Base-by-base conservation (phyloP, 2,329 filamentous ascomycete species). In the Coniella vitis region DNA sequence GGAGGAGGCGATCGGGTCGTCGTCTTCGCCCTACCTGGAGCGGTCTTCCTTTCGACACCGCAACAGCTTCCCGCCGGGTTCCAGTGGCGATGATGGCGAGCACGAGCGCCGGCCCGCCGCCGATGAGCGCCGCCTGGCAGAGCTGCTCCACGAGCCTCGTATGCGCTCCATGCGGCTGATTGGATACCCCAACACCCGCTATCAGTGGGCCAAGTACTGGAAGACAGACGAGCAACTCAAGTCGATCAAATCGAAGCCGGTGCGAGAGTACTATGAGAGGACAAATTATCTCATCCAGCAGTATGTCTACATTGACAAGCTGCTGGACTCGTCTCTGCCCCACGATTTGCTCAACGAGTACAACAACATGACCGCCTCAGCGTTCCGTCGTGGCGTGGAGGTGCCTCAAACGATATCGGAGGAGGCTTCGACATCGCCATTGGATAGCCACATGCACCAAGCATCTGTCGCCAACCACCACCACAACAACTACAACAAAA, bases 341-440 rank as follows among this genome's bases (percentile, higher is more conserved):
- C 90, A 95, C 61, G 84, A 91, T 59, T 73, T 97, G 38, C 82
- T 97, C 50, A 90, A 94, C 61, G 90, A 96, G 66, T 96, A 95
- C 65, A 83, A 83, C 55, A 72, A 84, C 55, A 71, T 81, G 43
- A 72, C 78, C 38, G 72, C 72, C 17, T 76, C 72, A 35, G 73
- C 73, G 20, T 74, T 79, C 54, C 72, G 71, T 41, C 72, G 72
- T 39, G 69, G 71, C 42, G 61, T 79, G 50, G 77, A 81, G 56
- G 76, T 89, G 7, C 86, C 88, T 2, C 73, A 79, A 29, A 90
- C 87, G 10, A 93, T 93, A 57, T 69, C 74, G n/a, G 88, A 93
- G 61, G 85, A 90, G 61, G 67, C 73, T 2, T 64, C 63, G 17
- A 56, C 58, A 4, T 46, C 63, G 3, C 55, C 61, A 25, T 62